Conservation (phyloP, 208 protist genomes). For the Balamuthia mandrillaris region DNA sequence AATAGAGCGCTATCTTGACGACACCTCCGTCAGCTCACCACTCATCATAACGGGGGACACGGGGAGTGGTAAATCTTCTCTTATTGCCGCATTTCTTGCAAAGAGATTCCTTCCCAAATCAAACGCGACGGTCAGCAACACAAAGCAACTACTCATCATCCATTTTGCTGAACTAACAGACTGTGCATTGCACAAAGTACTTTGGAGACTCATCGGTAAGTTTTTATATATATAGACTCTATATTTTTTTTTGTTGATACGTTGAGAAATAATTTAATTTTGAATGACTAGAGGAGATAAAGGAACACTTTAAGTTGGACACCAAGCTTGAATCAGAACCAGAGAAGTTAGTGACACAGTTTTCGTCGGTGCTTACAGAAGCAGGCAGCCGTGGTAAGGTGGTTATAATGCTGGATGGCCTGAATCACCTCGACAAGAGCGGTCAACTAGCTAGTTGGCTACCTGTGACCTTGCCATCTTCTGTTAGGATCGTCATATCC, state of each 20-base stretch:
- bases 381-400: neutral
- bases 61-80: constrained; percentile 7
- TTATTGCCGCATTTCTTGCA: neutral
- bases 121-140: neutral
- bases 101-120: too few relatives aligned
- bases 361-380: constrained; percentile 15
- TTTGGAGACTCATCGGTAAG: constrained; percentile 1
- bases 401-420: neutral
- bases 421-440: neutral
- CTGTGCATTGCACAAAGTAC: neutral
- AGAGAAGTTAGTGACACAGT: constrained; percentile 6
- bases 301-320: constrained; percentile 6
- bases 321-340: neutral
- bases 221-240: neutral
- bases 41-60: constrained; percentile 21
- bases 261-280: neutral
- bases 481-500: neutral
- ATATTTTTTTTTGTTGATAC: neutral
- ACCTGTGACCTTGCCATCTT: neutral
- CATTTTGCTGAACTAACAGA: constrained; percentile 14
- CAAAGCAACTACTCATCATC: neutral
- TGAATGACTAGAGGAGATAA: neutral
- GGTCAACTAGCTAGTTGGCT: neutral
- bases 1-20: neutral
- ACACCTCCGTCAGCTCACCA: neutral